Evolutionary conservation across 805 yeast genomes (phyloP).

Genomic region (Metschnikowia orientalis): DNA sequence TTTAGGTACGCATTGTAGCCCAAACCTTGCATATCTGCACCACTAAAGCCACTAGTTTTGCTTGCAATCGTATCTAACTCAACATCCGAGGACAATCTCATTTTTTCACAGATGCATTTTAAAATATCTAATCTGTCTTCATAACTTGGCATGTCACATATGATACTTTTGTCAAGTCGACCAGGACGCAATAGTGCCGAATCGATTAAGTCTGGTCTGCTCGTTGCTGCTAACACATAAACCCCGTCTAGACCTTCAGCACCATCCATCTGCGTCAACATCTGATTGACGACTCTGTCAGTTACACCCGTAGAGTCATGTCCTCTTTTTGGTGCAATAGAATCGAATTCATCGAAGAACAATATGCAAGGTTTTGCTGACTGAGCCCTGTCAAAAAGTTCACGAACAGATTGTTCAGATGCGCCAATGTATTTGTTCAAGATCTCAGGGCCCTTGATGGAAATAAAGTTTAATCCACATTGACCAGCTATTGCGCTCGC

Average conservation of each 20-base stretch:
- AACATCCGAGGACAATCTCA: conserved; percentile 52
- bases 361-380: conserved; percentile 91
- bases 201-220: conserved; percentile 93
- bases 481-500: conserved; percentile 94
- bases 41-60: conserved; percentile 73
- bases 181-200: conserved; percentile 95
- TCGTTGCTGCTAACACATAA: conserved; percentile 92
- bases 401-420: conserved; percentile 91
- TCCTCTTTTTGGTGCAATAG: conserved; percentile 96
- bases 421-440: conserved; percentile 96
- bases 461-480: conserved; percentile 89
- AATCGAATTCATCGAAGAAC: conserved; percentile 93
- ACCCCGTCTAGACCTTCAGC: conserved; percentile 98
- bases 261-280: conserved; percentile 98
- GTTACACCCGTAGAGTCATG: conserved; percentile 98
- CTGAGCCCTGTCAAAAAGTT: conserved; percentile 88
- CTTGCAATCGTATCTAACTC: conserved; percentile 51
- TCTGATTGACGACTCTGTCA: conserved; percentile 93
- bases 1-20: conserved; percentile 87
- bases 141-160: conserved; percentile 79
- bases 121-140: conserved; percentile 75
- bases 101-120: conserved; percentile 51
- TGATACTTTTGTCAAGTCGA: conserved; percentile 84
- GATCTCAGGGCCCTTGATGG: conserved; percentile 94
- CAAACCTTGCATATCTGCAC: conserved; percentile 92